Evolutionary conservation across 306 rosid genomes (phyloP).

Genomic region (Vicia faba): DNA sequence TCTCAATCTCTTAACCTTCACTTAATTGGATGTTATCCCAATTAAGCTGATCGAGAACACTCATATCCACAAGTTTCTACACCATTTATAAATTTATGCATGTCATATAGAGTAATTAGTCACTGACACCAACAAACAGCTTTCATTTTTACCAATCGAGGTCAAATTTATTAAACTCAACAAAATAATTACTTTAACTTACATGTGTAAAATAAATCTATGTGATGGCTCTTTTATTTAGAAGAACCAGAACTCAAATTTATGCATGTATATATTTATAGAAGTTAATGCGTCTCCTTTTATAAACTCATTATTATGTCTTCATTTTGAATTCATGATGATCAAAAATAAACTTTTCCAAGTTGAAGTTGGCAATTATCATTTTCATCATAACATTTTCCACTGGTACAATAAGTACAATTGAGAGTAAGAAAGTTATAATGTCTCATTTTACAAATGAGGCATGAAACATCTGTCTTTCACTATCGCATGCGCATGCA

Average conservation of each 20-base stretch:
- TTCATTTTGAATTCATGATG: conserved; percentile 7
- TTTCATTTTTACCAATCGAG: neutral
- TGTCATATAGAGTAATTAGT: neutral
- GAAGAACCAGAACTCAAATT: neutral
- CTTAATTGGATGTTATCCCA: conserved; percentile 30
- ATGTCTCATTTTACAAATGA: conserved; percentile 17
- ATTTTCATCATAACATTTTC: conserved; percentile 26
- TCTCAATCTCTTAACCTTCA: neutral
- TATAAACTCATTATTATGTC: neutral
- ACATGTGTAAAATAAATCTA: too few relatives aligned
- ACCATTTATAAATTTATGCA: neutral
- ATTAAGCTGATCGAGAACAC: conserved; percentile 25
- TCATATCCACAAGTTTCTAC: conserved; percentile 14
- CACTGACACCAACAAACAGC: neutral
- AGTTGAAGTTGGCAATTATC: conserved; percentile 34
- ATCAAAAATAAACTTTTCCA: conserved; percentile 24
- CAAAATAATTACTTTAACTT: neutral
- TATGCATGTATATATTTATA: neutral
- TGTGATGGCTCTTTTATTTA: too few relatives aligned
- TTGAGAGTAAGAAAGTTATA: conserved; percentile 24
- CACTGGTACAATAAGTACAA: conserved; percentile 42
- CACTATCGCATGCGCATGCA: conserved; percentile 51
- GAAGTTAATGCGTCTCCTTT: neutral
- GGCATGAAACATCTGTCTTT: conserved; percentile 45
- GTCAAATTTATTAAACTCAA: neutral